Base-by-base conservation (phyloP, 257 asterid species). In the Coffea canephora region DNA sequence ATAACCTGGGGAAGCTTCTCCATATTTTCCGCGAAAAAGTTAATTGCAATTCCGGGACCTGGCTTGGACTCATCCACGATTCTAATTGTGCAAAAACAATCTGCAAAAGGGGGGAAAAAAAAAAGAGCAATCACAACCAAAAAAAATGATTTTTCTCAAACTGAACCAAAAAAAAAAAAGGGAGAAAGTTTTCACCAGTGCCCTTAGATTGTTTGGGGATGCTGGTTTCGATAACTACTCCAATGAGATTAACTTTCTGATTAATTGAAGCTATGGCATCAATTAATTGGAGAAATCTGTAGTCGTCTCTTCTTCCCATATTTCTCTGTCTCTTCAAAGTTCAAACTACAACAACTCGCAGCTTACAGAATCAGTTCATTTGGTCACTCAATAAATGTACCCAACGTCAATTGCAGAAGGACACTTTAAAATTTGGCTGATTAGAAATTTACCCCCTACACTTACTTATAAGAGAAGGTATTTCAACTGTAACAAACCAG, bases 161-260 rank as follows among this genome's bases (percentile, higher is more conserved):
- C 14, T 7, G 45, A 46, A 79, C 9, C 13, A 67, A 39, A 23
- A 49, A 12, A 9, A 74, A 23, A 23, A 31, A 27, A 31, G 45
- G 12, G 31, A 31, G 31, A 31, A 31, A 31, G 0, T 13, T 55
- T 50, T n/a, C 74, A 91, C 97, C 98, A 46, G 96, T 88, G 87
- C 97, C 97, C 69, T 68, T 87, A 71, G 92, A 79, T 55, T 57
- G 85, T 79, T 86, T 90, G 21, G 95, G 92, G 66, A 89, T 77
- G 70, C 88, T 81, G 61, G 89, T 78, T 75, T 90, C 94, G 39
- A 70, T 14, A 14, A 91, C 92, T 55, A 89, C 77, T 34, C 95
- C 97, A 55, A 93, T 86, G 45, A 93, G 89, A 86, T 89, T 91
- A 39, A 91, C 97, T 64, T 80, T 85, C 84, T 88, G 95, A 78